A percentile compares a stretch with the other conserved stretches of the same genome.
These are phyloP conservation scores for Lodderomyces metapsilosis DNA, from an alignment of 1,139 yeast genomes.

Conservation along the genomic window DNA sequence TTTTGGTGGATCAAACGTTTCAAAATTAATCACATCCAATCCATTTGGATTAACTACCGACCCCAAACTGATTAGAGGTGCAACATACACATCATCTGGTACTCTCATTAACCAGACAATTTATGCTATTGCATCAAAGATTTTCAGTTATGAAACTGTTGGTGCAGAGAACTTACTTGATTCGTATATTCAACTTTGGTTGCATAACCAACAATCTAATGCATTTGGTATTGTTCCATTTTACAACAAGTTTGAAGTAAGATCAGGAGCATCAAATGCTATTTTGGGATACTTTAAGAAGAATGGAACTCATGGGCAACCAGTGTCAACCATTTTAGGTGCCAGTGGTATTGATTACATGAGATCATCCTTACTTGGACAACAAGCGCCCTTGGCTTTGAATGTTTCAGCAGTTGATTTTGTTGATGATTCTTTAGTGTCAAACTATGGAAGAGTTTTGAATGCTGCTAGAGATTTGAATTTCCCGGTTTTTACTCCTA, in stretches of 20 bases:
- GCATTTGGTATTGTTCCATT: constrained; percentile 57
- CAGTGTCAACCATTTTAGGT: constrained; percentile 59
- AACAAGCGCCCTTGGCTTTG: constrained; percentile 57
- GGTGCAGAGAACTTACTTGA: constrained; percentile 64
- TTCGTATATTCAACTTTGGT: constrained; percentile 62
- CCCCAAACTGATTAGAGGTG: constrained; percentile 50
- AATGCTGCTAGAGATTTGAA: constrained; percentile 63
- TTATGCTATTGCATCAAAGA: constrained; percentile 58
- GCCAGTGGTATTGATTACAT: constrained; percentile 66
- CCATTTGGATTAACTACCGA: constrained; percentile 64
- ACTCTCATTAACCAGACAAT: constrained; percentile 64
- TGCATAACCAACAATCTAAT: constrained; percentile 49
- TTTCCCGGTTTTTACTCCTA: constrained; percentile 72
- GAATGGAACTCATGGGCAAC: constrained; percentile 40
- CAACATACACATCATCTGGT: constrained; percentile 60
- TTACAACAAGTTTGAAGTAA: constrained; percentile 63
- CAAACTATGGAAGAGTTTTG: constrained; percentile 68
- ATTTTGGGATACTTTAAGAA: constrained; percentile 66
- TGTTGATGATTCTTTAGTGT: constrained; percentile 56
- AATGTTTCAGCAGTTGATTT: constrained; percentile 76
- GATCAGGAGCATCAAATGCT: constrained; percentile 83
- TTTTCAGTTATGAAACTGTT: constrained; percentile 70
- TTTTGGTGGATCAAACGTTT: background rate
- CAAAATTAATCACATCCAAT: constrained; percentile 19
- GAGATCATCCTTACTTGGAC: constrained; percentile 50